These are phyloP conservation scores for Polymyxa betae DNA, from an alignment of 208 protist genomes.

Conservation along the genomic window DNA sequence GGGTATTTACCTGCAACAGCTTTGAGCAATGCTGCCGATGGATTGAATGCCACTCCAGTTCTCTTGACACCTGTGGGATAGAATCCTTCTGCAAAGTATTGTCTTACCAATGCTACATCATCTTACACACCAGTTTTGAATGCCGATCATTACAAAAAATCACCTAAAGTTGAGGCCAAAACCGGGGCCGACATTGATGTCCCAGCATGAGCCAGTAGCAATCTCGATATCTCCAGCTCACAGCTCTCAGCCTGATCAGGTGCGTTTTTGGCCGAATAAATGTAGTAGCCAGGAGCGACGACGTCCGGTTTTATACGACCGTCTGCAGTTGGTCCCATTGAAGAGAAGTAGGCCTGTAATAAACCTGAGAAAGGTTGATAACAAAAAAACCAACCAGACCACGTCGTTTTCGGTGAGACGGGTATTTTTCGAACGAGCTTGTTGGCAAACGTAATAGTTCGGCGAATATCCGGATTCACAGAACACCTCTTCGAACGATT, in stretches of 20 bases:
- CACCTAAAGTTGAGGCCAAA: neutral
- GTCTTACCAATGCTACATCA: neutral
- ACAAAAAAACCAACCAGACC: neutral
- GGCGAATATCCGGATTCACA: neutral
- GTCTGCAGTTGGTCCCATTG: conserved; percentile 6
- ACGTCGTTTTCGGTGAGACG: conserved; percentile 14
- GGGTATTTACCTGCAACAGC: neutral
- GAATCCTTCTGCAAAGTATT: conserved; percentile 10
- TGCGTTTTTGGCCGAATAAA: conserved; percentile 23
- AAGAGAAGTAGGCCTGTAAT: conserved; percentile 24
- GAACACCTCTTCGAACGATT: neutral
- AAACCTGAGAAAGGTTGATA: neutral
- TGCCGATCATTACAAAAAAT: neutral
- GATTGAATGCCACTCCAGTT: neutral
- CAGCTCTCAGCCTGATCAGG: neutral
- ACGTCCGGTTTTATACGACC: conserved; percentile 21
- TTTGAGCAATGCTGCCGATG: conserved; percentile 12
- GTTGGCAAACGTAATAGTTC: neutral
- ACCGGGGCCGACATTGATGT: conserved; percentile 47
- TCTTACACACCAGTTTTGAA: neutral
- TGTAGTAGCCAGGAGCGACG: conserved; percentile 31
- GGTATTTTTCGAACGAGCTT: neutral
- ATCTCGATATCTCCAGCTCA: neutral
- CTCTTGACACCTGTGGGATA: neutral
- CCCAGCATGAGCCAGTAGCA: neutral